Evolutionary conservation across 2,329 filamentous ascomycete species (phyloP).

Genomic region (Penicillium italicum): DNA sequence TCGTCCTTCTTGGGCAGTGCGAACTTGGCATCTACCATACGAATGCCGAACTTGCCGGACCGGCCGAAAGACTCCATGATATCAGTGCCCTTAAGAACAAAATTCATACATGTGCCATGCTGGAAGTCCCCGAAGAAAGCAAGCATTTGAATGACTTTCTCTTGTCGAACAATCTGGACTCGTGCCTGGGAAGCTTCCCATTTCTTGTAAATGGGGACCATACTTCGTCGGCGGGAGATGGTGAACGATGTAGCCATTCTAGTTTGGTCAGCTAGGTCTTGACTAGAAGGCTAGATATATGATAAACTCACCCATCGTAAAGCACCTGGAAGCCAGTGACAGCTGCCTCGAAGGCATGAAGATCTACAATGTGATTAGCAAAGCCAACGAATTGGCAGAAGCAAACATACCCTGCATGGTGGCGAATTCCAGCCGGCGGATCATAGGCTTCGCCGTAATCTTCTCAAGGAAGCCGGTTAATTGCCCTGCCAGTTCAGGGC

Average conservation of each 20-base stretch:
- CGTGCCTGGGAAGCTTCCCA: constrained; percentile 81
- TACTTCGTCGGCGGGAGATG: constrained; percentile 80
- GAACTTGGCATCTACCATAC: constrained; percentile 87
- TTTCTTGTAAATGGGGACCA: constrained; percentile 90
- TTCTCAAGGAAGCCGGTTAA: constrained; percentile 62
- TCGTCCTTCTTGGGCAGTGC: constrained; percentile 63
- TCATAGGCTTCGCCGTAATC: constrained; percentile 57
- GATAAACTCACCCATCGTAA: constrained; percentile 56
- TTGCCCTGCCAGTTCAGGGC: constrained; percentile 60
- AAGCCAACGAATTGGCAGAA: background rate
- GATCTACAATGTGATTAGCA: constrained; percentile 45
- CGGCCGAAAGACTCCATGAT: constrained; percentile 68
- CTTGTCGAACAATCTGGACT: constrained; percentile 73
- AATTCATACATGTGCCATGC: constrained; percentile 85
- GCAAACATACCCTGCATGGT: constrained; percentile 44
- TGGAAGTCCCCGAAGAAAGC: constrained; percentile 87
- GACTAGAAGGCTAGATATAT: constrained; percentile 2
- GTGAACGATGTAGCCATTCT: constrained; percentile 68
- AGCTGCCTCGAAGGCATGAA: constrained; percentile 75
- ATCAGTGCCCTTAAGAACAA: constrained; percentile 79
- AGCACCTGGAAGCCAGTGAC: constrained; percentile 76
- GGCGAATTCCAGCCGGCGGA: constrained; percentile 69
- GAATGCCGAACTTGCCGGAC: constrained; percentile 66
- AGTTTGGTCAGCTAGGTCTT: background rate
- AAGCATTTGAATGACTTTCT: constrained; percentile 71